Conservation (phyloP, 768 basidiomycete species). For the Phylloporus rhodoxanthus region DNA sequence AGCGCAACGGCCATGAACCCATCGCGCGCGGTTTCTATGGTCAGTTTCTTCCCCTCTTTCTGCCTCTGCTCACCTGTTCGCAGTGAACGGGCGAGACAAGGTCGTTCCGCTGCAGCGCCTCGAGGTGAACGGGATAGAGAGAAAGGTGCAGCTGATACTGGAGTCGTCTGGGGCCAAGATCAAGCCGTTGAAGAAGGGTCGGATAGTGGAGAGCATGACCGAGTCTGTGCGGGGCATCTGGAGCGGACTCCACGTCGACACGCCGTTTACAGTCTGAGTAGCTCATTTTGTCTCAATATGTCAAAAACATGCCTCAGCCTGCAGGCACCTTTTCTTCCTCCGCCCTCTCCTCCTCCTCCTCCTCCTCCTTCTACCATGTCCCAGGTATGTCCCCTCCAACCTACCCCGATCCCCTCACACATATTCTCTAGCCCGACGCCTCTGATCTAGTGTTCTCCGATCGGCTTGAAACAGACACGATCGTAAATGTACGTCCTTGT, state of each 20-base stretch:
- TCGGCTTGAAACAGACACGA: slow-evolving; percentile 23
- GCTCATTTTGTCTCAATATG: slow-evolving; percentile 8
- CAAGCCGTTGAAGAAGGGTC: slow-evolving; percentile 59
- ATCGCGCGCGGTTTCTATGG: slow-evolving; percentile 81
- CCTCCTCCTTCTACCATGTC: slow-evolving; percentile 5
- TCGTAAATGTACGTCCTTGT: slow-evolving; percentile 22
- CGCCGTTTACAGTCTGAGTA: slow-evolving; percentile 50
- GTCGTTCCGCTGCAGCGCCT: slow-evolving; percentile 75
- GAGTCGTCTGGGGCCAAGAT: slow-evolving; percentile 88
- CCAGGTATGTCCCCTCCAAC: slow-evolving; percentile 3
- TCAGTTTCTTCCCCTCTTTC: slow-evolving; percentile 23
- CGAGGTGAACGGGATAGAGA: slow-evolving; percentile 64
- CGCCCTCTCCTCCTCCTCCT: slow-evolving; percentile 1
- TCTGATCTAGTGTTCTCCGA: slow-evolving; percentile 15
- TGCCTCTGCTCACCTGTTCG: slow-evolving; percentile 11
- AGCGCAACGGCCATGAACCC: slow-evolving; percentile 70
- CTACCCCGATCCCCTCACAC: background rate
- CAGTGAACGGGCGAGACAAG: slow-evolving; percentile 86
- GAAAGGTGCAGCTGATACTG: slow-evolving; percentile 77
- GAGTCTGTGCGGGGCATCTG: slow-evolving; percentile 84
- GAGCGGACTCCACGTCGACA: slow-evolving; percentile 80
- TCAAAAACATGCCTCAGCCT: slow-evolving; percentile 32
- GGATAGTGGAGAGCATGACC: slow-evolving; percentile 69
- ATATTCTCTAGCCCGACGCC: background rate
- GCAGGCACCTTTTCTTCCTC: slow-evolving; percentile 17